Evolutionary conservation across 192 early-diverging fungal species (phyloP).

Genomic region (Coemansia sp.): DNA sequence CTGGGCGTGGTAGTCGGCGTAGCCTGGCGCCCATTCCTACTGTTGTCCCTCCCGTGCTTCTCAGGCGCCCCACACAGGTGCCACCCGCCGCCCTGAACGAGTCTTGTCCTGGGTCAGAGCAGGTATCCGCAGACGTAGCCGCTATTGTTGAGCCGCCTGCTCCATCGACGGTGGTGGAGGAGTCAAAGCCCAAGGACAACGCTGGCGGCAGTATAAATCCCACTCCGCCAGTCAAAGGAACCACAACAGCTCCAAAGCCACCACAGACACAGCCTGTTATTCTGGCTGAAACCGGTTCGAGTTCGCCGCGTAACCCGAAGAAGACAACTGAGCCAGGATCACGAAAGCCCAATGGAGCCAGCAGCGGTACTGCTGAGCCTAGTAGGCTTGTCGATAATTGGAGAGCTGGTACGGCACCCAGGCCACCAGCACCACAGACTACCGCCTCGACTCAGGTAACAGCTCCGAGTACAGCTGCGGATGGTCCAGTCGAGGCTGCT

Average conservation of each 20-base stretch:
- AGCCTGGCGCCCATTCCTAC: slow-evolving; percentile 39
- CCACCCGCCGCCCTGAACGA: background rate
- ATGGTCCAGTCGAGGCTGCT: background rate
- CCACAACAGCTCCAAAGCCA: background rate
- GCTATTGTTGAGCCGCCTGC: background rate
- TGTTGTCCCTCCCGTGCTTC: slow-evolving; percentile 40
- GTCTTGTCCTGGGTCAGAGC: background rate
- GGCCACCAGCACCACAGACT: background rate
- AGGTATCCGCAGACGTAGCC: background rate
- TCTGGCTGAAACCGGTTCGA: background rate
- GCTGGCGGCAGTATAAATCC: background rate
- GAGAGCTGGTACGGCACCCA: slow-evolving; percentile 14
- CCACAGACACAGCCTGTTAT: background rate
- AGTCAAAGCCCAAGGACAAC: background rate
- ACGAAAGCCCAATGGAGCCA: background rate
- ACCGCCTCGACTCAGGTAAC: background rate
- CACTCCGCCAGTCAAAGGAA: background rate
- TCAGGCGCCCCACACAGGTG: slow-evolving; percentile 11
- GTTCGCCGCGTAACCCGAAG: background rate
- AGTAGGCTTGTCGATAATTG: slow-evolving; percentile 9
- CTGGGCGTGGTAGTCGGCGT: slow-evolving; percentile 24
- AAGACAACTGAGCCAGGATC: background rate
- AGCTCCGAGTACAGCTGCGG: background rate
- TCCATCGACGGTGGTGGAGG: background rate
- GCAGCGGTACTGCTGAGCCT: background rate